Base-by-base conservation (phyloP, 192 early-diverging fungal genomes). In the Rhizoclosmatium globosum region DNA sequence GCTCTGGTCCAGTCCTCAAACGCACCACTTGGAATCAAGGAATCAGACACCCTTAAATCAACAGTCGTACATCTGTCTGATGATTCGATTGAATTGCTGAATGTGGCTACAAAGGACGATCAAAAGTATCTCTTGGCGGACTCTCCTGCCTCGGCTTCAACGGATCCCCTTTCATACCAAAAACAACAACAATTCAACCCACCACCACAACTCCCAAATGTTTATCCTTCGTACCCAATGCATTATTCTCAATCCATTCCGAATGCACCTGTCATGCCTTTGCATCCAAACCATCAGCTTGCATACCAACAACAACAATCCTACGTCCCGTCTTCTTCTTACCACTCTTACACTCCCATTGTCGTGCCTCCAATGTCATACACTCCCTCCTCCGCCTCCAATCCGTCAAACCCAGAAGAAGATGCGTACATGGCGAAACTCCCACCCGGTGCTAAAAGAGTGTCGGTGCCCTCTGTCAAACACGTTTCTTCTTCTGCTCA, bases 391-490 rank as follows among this genome's bases (percentile, higher is more conserved):
- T 19, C 46, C n/a, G 46, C 6, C 46, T 9, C 17, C 48, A 43
- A 56, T 56, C 15, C 46, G 19, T 46, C 46, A 15, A n/a, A 56
- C 15, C 47, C 47, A 13, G 69, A 71, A 7, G 69, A 71, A 39
- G 11, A 19, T 23, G 48, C 21, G 9, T 71, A 71, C 69, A 47
- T 71, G 42, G n/a, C 46, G 4, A 13, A 48, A 13, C 53, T 71
- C 2, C 69, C 69, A 7, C 19, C 47, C 23, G 69, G 69, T 39
- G 46, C 69, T 6, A 71, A 71, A 39, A 45, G 69, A 19, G 69
- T 71, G n/a, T 71, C 69, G 21, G 60, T 21, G 60, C 23, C 38
- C 60, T 31, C 4, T 21, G 60, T 19, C 21, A 21, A 23, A 21
- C 7, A 19, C 15, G 60, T 62, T 62, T 62, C 7, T 62, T 9